Conservation (phyloP, 1,139 yeast genomes). For the Tardiomyces blankii region DNA sequence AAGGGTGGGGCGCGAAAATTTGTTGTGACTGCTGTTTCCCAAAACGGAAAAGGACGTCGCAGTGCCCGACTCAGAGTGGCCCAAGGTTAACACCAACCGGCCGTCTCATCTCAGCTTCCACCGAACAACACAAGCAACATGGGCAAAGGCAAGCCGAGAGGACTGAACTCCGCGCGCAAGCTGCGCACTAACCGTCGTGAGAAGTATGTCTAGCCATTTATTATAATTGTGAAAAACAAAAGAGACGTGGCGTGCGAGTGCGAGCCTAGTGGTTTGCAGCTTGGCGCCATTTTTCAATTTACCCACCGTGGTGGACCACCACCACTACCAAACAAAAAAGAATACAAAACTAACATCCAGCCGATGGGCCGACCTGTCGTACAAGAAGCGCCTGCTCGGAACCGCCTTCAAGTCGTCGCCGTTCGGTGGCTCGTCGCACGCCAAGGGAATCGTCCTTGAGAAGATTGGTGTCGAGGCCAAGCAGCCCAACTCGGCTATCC, state of each 20-base stretch:
- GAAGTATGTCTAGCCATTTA: slow-evolving; percentile 30
- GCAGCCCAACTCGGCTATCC: slow-evolving; percentile 99
- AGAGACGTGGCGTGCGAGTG: neutral
- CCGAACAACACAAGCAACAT: slow-evolving; percentile 31
- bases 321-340: too few relatives aligned
- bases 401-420: slow-evolving; percentile 99
- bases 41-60: too few relatives aligned
- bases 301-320: too few relatives aligned
- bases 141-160: slow-evolving; percentile 96
- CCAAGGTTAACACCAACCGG: too few relatives aligned
- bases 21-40: too few relatives aligned
- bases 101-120: neutral
- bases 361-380: slow-evolving; percentile 99
- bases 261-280: too few relatives aligned
- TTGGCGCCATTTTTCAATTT: too few relatives aligned
- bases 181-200: slow-evolving; percentile 99
- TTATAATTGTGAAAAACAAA: neutral
- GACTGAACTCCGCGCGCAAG: slow-evolving; percentile 99
- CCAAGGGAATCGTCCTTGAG: slow-evolving; percentile 99
- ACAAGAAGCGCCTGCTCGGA: slow-evolving; percentile 98
- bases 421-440: slow-evolving; percentile 99
- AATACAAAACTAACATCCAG: slow-evolving; percentile 17
- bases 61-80: too few relatives aligned
- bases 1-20: too few relatives aligned
- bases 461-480: slow-evolving; percentile 99